Evolutionary conservation across 2,329 filamentous ascomycete genomes (phyloP), one percentile per base, ranked within the genome.

Genomic region (Teratosphaeriaceae sp.): DNA sequence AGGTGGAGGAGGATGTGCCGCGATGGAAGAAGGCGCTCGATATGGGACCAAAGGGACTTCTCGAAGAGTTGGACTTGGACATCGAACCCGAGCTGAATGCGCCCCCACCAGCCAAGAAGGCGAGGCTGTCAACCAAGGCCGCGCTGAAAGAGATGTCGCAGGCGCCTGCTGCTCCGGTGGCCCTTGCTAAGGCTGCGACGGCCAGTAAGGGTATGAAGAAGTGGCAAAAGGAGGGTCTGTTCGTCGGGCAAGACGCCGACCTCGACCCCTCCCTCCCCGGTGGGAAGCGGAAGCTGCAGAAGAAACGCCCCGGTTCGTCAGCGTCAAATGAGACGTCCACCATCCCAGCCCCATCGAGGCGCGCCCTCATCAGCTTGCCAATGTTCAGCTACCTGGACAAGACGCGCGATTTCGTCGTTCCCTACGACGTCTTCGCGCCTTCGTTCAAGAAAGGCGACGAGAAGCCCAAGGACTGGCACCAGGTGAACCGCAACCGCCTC

Each of bases 401-500:
- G 46, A 84, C 66, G 20, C 61, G 63, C 20, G 82, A 94, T 61
- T 97, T 94, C 67, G 88, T 88, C 64, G 71, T 98, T 22, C 92
- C 92, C 0, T 96, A 80, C 58, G 85, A 95, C 61, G 74, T 95
- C 37, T 97, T 90, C 71, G 85, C 88, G 42, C 90, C 90, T 2
- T 76, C 94, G 16, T 84, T 87, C 3, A 55, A 51, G 29, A 59
- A 59, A 35, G 88, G 85, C 38, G 86, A 95, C 60, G 86, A 88
- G 19, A 95, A 94, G 65, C 89, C 90, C 1, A 83, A 94, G 53
- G 88, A 94, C 56, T 98, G 89, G 85, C 82, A 82, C 53, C 90
- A 90, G 63, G 83, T 92, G 54, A 89, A 88, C 50, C 92, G 85
- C 66, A 97, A 97, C 66, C 85, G 90, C 16, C 94, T 97, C 55